These are phyloP conservation scores for Aspergillus vadensis DNA, from an alignment of 2,329 filamentous ascomycete genomes.

Conservation along the genomic window DNA sequence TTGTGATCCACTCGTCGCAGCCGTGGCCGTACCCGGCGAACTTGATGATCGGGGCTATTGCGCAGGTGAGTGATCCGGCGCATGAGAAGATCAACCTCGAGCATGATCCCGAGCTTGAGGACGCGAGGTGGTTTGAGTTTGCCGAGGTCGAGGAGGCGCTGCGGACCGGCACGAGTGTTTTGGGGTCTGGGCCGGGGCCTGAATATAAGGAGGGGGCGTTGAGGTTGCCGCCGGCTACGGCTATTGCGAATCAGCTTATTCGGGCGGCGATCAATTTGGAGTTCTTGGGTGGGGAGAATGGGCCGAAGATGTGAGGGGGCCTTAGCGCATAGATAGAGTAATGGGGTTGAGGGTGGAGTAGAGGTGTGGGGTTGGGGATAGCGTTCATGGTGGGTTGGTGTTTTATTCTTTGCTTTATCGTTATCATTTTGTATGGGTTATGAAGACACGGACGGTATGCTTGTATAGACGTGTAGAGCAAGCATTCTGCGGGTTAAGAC, in stretches of 20 bases:
- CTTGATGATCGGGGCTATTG: constrained; percentile 85
- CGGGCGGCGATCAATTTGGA: constrained; percentile 72
- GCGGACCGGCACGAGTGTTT: constrained; percentile 63
- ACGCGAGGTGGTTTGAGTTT: constrained; percentile 82
- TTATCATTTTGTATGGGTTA: neutral
- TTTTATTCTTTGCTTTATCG: neutral
- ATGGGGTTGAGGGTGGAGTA: neutral
- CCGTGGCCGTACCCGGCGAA: constrained; percentile 86
- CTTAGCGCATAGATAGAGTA: no score
- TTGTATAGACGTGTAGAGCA: neutral
- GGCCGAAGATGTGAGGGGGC: constrained; percentile 46
- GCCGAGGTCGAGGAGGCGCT: constrained; percentile 80
- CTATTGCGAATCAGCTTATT: constrained; percentile 90
- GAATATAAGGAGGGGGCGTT: constrained; percentile 76
- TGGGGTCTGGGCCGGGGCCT: constrained; percentile 65
- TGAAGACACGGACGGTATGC: neutral
- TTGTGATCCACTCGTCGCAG: constrained; percentile 80
- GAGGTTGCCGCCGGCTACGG: constrained; percentile 79
- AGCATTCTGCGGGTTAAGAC: neutral
- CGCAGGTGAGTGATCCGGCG: constrained; percentile 71
- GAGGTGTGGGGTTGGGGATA: neutral
- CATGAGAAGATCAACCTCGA: constrained; percentile 80
- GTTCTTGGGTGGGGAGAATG: constrained; percentile 63
- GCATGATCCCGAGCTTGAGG: constrained; percentile 88
- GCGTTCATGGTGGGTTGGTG: neutral